Evolutionary conservation across 2,329 filamentous ascomycete genomes (phyloP).

Genomic region (Aspergillus pseudoviridinutans): DNA sequence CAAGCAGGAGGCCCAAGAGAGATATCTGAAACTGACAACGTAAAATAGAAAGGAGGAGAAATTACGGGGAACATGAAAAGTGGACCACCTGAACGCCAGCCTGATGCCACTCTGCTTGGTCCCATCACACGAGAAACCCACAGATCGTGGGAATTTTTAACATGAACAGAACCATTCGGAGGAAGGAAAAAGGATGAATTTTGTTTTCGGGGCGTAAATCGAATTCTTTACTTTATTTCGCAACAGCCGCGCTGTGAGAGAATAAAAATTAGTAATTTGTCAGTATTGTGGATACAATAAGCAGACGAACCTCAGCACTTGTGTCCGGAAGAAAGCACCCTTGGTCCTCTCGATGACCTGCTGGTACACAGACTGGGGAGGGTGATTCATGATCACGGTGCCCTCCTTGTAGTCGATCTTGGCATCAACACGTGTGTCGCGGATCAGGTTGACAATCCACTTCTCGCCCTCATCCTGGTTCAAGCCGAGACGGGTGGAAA

Average conservation of each 20-base stretch:
- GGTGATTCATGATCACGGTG: slow-evolving; percentile 99
- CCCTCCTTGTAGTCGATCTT: slow-evolving; percentile 99
- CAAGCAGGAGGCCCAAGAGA: background rate
- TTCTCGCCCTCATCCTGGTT: slow-evolving; percentile 97
- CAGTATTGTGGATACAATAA: background rate
- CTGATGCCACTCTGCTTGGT: slow-evolving; percentile 39
- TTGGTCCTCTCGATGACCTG: slow-evolving; percentile 99
- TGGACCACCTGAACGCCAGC: slow-evolving; percentile 42
- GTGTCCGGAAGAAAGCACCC: slow-evolving; percentile 97
- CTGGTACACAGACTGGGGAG: slow-evolving; percentile 96
- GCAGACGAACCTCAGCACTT: slow-evolving; percentile 66
- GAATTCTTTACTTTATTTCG: slow-evolving; percentile 39
- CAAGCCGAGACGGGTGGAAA: slow-evolving; percentile 85
- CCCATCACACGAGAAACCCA: slow-evolving; percentile 29
- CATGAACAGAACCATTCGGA: slow-evolving; percentile 31
- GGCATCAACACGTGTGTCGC: slow-evolving; percentile 93
- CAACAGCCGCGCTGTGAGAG: slow-evolving; percentile 44
- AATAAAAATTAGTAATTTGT: slow-evolving; percentile 8
- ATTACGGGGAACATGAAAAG: slow-evolving; percentile 23
- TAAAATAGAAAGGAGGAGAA: background rate
- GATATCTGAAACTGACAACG: slow-evolving; percentile 1
- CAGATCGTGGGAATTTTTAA: slow-evolving; percentile 28
- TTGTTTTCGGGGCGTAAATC: slow-evolving; percentile 11
- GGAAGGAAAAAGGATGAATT: slow-evolving; percentile 29
- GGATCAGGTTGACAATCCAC: slow-evolving; percentile 99